Evolutionary conservation across 805 yeast genomes (phyloP).

Genomic region (Candida hispaniensis): DNA sequence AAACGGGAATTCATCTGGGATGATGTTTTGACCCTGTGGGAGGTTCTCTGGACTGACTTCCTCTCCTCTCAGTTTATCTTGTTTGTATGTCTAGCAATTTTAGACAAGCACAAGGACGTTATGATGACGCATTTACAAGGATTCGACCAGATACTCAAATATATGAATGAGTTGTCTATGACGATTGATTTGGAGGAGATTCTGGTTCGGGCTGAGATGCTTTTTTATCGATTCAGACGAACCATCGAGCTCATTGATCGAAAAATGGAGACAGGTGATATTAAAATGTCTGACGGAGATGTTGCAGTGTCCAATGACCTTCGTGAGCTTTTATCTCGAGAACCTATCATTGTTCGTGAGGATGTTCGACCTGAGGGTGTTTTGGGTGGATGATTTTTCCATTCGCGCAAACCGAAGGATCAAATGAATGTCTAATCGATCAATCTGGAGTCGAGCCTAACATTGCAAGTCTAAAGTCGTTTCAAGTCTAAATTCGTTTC

Average conservation of each 20-base stretch:
- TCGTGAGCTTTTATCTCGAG: slow-evolving; percentile 47
- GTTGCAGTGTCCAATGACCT: slow-evolving; percentile 38
- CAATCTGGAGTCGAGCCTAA: too few species aligned
- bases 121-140: slow-evolving; percentile 61
- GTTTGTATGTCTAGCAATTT: slow-evolving; percentile 77
- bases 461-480: too few species aligned
- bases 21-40: slow-evolving; percentile 80
- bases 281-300: slow-evolving; percentile 13
- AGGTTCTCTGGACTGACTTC: slow-evolving; percentile 78
- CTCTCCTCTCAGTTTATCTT: slow-evolving; percentile 80
- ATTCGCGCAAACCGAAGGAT: not conserved
- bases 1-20: slow-evolving; percentile 81
- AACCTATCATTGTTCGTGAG: slow-evolving; percentile 57
- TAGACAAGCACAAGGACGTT: slow-evolving; percentile 74
- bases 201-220: slow-evolving; percentile 70
- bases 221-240: slow-evolving; percentile 69
- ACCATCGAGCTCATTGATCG: slow-evolving; percentile 68
- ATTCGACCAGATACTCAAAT: slow-evolving; percentile 87
- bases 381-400: slow-evolving; percentile 27
- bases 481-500: too few species aligned
- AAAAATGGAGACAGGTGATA: slow-evolving; percentile 21
- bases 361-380: slow-evolving; percentile 30
- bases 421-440: not conserved
- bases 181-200: slow-evolving; percentile 64
- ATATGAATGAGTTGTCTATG: slow-evolving; percentile 81